Conservation (phyloP, 768 basidiomycete species). For the Pleurotus eryngii region DNA sequence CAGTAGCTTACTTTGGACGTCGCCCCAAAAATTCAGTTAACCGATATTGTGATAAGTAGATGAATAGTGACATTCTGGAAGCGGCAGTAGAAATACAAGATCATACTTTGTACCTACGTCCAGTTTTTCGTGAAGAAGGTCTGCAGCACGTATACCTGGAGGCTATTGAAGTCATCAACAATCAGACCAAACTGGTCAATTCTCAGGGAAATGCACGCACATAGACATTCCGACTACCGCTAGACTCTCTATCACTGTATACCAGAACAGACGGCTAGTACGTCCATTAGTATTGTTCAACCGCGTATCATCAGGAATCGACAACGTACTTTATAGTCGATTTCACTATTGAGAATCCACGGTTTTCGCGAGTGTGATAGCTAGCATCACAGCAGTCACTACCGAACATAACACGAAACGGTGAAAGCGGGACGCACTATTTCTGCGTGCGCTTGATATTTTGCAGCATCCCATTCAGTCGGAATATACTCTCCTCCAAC, state of each 20-base stretch:
- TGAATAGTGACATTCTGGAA: too few relatives aligned
- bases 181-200: not conserved
- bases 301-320: not conserved
- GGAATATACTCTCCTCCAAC: slow-evolving; percentile 94
- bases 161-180: slow-evolving; percentile 34
- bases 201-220: slow-evolving; percentile 44
- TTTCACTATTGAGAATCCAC: slow-evolving; percentile 90
- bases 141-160: slow-evolving; percentile 90
- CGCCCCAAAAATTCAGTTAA: too few relatives aligned
- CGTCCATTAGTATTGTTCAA: slow-evolving; percentile 9
- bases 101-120: slow-evolving; percentile 85
- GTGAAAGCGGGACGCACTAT: slow-evolving; percentile 55
- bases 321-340: slow-evolving; percentile 76
- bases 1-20: too few relatives aligned
- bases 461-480: slow-evolving; percentile 82
- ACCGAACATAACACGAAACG: not conserved
- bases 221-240: slow-evolving; percentile 83
- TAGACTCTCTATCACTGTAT: slow-evolving; percentile 76
- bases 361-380: slow-evolving; percentile 91
- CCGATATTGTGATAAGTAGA: too few relatives aligned
- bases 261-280: slow-evolving; percentile 87
- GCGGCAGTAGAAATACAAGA: not conserved
- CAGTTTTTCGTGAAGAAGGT: slow-evolving; percentile 96
- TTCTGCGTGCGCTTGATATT: slow-evolving; percentile 92
- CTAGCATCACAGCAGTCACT: slow-evolving; percentile 33